Percentiles rank a stretch among this genome's conserved stretches.
Conservation (phyloP, 1,284 basidiomycete species). For the Puccinia coronata region DNA sequence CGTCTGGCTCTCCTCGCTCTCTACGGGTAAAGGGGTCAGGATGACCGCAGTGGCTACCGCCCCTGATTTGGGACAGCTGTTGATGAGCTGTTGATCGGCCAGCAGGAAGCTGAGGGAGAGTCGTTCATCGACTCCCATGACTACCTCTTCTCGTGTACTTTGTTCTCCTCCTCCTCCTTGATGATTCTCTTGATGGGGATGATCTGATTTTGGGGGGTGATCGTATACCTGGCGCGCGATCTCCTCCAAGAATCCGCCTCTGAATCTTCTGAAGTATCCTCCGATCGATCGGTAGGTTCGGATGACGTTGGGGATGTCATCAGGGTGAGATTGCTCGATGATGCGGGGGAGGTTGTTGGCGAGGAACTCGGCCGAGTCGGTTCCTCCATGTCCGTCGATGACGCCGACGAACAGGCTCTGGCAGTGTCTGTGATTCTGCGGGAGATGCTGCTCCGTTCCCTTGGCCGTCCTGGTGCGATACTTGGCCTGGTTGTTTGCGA, state of each 20-base stretch:
- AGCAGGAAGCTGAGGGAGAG: constrained; percentile 30
- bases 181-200: background rate
- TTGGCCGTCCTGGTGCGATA: background rate
- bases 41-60: constrained; percentile 10
- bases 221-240: constrained; percentile 8
- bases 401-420: constrained; percentile 25
- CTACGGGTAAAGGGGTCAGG: constrained; percentile 59
- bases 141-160: background rate
- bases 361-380: constrained; percentile 30
- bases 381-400: constrained; percentile 42
- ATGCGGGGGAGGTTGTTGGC: background rate
- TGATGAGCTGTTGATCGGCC: constrained; percentile 41
- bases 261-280: constrained; percentile 36
- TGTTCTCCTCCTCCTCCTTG: background rate
- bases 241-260: constrained; percentile 32
- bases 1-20: constrained; percentile 68
- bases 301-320: constrained; percentile 22
- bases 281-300: constrained; percentile 25
- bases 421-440: background rate
- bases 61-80: constrained; percentile 20
- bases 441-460: background rate
- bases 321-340: constrained; percentile 13
- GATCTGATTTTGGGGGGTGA: background rate
- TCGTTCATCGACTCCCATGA: constrained; percentile 38
- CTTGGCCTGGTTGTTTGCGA: background rate